Evolutionary conservation across 2,329 filamentous ascomycete genomes (phyloP), one percentile per base, ranked within the genome.

Genomic region (Aspergillus sp.): DNA sequence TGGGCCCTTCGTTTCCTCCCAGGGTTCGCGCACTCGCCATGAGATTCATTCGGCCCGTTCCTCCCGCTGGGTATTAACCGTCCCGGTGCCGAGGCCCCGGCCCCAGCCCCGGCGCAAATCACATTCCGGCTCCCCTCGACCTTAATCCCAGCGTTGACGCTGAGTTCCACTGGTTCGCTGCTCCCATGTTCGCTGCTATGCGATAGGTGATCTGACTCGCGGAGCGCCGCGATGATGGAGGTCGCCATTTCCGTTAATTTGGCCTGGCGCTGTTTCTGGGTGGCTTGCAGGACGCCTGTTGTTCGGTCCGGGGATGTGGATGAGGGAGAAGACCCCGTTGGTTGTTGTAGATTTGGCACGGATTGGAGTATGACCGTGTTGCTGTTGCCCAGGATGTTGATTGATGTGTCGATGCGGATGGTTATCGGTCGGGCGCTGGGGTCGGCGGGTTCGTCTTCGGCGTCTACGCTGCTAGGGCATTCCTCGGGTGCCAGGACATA

Each of bases 381-480:
- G n/a, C 37, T 46, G 33, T 55, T 43, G 11, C 59, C 59, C 8
- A 43, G 37, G 11, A 61, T 42, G 16, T 36, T 46, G 36, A 61
- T 57, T 4, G 56, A 60, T 6, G 48, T 46, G 34, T 62, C 55
- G 27, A 63, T 52, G 24, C 49, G 47, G 34, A 61, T 56, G 8
- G 41, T 48, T 24, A 60, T 47, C 5, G 45, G 41, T 10, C 30
- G 16, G n/a, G 39, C 26, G 17, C 32, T 24, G 7, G 20, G 24
- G 27, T 5, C 34, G 36, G 8, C 29, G 22, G 15, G 12, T 3
- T 43, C 40, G n/a, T 45, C 41, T 3, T 45, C 35, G 16, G 32
- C 29, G 4, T 44, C 24, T n/a, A 40, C 20, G 11, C 30, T 26
- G 25, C 34, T 32, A 8, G 41, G 24, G 7, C 26, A 33, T 8